phyloP scores from a whole-genome alignment of 257 asterid species.

The Ocimum tenuiflorum region DNA sequence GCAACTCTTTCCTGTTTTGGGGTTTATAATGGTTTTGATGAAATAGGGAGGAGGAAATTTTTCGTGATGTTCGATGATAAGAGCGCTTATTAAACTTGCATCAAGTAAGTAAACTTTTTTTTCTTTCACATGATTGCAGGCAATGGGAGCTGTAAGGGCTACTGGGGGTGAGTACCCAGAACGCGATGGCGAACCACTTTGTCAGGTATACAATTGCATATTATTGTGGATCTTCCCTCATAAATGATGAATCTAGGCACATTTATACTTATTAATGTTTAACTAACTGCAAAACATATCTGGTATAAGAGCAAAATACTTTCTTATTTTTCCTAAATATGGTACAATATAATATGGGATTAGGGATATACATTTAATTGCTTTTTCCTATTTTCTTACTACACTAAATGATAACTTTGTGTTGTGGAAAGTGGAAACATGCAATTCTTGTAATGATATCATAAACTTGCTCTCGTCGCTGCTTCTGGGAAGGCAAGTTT shows the following conservation, averaged over 20 bases:
- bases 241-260: neutral
- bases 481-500: conserved; percentile 18
- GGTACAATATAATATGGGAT: neutral
- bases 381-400: neutral
- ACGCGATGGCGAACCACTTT: conserved; percentile 67
- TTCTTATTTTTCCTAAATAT: neutral
- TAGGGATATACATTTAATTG: neutral
- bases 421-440: neutral
- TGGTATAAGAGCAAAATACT: neutral
- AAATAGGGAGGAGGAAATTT: neutral
- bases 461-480: conserved; percentile 11
- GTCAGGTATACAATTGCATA: conserved; percentile 49
- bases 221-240: neutral
- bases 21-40: conserved; percentile 2
- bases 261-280: neutral
- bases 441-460: conserved; percentile 6
- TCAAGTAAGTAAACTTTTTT: conserved; percentile 18
- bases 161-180: conserved; percentile 71
- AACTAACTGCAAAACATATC: neutral
- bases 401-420: neutral
- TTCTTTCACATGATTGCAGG: conserved; percentile 33
- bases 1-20: conserved; percentile 11
- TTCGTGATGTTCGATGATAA: conserved; percentile 12
- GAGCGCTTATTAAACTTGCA: conserved; percentile 16
- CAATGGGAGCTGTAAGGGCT: conserved; percentile 58